These are phyloP conservation scores for Tillandsia leiboldiana DNA, from an alignment of 176 grass and related monocot genomes.

Conservation along the genomic window DNA sequence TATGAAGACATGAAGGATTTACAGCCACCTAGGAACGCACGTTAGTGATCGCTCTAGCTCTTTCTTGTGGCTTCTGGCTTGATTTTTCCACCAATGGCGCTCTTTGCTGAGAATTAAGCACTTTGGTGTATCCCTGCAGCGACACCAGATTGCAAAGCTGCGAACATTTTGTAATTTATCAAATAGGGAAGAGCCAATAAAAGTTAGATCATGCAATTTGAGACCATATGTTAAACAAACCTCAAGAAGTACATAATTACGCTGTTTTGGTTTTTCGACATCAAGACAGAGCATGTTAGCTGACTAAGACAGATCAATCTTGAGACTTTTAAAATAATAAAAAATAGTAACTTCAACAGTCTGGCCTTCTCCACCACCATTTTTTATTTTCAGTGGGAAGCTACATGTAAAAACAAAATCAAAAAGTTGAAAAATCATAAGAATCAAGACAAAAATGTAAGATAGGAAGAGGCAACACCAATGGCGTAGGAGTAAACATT, in stretches of 20 bases:
- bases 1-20: too few relatives aligned
- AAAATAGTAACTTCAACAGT: constrained; percentile 59
- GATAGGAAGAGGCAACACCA: constrained; percentile 7
- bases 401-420: constrained; percentile 21
- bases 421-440: not conserved
- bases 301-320: constrained; percentile 35
- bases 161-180: not conserved
- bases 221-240: constrained; percentile 24
- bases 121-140: constrained; percentile 63
- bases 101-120: constrained; percentile 60
- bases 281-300: constrained; percentile 58
- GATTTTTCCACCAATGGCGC: constrained; percentile 60
- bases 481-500: not conserved
- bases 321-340: constrained; percentile 65
- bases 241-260: constrained; percentile 65
- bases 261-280: constrained; percentile 62
- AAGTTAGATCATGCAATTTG: not conserved
- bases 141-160: constrained; percentile 54
- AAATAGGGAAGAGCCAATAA: not conserved
- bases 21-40: constrained; percentile 24
- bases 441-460: not conserved
- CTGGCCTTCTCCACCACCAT: constrained; percentile 35
- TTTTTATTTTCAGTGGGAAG: constrained; percentile 56
- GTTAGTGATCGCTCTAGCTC: constrained; percentile 45
- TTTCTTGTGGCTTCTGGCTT: constrained; percentile 56